Conservation (phyloP, 2,329 filamentous ascomycete species). For the Colletotrichum spaethianum region DNA sequence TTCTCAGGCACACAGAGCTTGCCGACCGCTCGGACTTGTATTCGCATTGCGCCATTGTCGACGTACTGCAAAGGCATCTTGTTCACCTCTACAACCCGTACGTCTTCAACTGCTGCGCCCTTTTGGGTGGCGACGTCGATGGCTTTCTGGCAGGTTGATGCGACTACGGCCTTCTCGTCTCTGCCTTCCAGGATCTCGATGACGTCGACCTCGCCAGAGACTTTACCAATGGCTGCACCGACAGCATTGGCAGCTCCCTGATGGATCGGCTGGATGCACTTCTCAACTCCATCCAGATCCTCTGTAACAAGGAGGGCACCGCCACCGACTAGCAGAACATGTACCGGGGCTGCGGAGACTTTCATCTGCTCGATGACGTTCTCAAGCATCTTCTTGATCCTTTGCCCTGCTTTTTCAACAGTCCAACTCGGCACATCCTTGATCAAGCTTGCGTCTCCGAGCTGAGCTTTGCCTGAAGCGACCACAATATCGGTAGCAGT, state of each 20-base stretch:
- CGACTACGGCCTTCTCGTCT: conserved; percentile 54
- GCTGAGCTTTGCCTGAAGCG: conserved; percentile 49
- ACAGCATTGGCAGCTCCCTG: conserved; percentile 72
- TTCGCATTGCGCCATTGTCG: conserved; percentile 51
- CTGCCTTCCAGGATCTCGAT: conserved; percentile 62
- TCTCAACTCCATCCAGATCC: conserved; percentile 62
- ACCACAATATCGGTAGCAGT: conserved; percentile 69
- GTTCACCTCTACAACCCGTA: conserved; percentile 62
- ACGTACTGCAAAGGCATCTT: conserved; percentile 57
- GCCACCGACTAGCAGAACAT: conserved; percentile 70
- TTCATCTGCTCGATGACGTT: conserved; percentile 69
- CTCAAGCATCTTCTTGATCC: conserved; percentile 64
- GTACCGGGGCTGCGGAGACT: conserved; percentile 65
- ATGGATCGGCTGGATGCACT: conserved; percentile 65
- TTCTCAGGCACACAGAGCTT: conserved; percentile 48
- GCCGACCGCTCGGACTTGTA: conserved; percentile 53
- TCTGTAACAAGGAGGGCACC: conserved; percentile 67
- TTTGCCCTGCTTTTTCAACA: conserved; percentile 45
- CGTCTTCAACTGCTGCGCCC: conserved; percentile 45
- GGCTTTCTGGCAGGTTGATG: conserved; percentile 53
- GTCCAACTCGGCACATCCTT: conserved; percentile 44
- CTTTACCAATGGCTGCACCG: conserved; percentile 71
- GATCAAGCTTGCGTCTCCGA: conserved; percentile 51
- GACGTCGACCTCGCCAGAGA: conserved; percentile 66
- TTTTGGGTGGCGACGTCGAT: conserved; percentile 31